phyloP scores from a whole-genome alignment of 257 asterid genomes.

The Salvia rosmarinus region DNA sequence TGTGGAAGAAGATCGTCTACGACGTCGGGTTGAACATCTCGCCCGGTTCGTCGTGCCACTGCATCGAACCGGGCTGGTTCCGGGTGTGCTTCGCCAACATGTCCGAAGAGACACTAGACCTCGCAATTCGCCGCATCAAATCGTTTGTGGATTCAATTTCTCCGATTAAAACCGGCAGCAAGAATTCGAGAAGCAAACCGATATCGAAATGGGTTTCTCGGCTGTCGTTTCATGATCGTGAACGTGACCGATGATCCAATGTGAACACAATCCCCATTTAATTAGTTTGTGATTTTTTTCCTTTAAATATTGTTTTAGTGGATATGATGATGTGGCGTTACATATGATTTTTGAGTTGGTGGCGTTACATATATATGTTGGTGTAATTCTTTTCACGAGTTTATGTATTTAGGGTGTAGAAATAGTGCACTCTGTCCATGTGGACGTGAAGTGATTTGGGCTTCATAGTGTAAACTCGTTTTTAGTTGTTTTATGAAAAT shows the following conservation, averaged over 20 bases:
- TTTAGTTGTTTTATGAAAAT: slow-evolving; percentile 23
- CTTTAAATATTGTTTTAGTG: neutral
- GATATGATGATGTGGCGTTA: no score
- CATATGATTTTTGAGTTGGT: neutral
- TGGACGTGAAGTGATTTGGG: slow-evolving; percentile 66
- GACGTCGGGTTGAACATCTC: slow-evolving; percentile 80
- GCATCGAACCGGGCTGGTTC: slow-evolving; percentile 86
- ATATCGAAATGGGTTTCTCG: slow-evolving; percentile 75
- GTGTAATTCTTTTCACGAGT: no score
- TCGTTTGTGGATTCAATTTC: slow-evolving; percentile 44
- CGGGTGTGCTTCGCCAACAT: slow-evolving; percentile 83
- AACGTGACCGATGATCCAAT: slow-evolving; percentile 66
- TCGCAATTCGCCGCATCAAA: slow-evolving; percentile 60
- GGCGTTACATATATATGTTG: no score
- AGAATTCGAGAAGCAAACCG: slow-evolving; percentile 49
- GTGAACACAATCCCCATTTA: slow-evolving; percentile 15
- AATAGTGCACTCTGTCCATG: no score
- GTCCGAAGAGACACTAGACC: slow-evolving; percentile 65
- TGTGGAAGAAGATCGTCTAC: slow-evolving; percentile 81
- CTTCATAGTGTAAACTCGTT: slow-evolving; percentile 26
- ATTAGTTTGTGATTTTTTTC: neutral
- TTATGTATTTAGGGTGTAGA: no score
- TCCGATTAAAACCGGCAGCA: slow-evolving; percentile 13
- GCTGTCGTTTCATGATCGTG: slow-evolving; percentile 64
- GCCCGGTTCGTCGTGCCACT: slow-evolving; percentile 88